Percentiles rank a stretch among this genome's conserved stretches.
These are phyloP conservation scores for Metschnikowia lunata DNA, from an alignment of 805 yeast genomes.

Conservation along the genomic window DNA sequence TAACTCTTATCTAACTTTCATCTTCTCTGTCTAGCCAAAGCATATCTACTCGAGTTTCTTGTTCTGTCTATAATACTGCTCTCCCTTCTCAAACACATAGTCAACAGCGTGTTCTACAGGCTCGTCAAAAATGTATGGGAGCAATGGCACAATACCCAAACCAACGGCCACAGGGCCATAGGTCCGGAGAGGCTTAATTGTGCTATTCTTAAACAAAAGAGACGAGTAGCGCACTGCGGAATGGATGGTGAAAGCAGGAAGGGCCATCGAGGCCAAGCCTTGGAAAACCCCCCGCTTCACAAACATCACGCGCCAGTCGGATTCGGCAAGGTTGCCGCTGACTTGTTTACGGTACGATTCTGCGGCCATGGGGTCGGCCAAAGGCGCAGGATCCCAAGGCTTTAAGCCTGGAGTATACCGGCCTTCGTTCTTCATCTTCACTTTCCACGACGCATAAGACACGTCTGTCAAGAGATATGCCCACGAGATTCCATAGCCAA, in stretches of 20 bases:
- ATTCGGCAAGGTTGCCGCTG: constrained; percentile 32
- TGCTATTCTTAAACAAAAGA: constrained; percentile 51
- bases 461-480: constrained; percentile 72
- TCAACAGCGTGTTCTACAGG: constrained; percentile 74
- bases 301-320: constrained; percentile 65
- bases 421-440: constrained; percentile 62
- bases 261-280: constrained; percentile 77
- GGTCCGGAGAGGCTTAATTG: constrained; percentile 44
- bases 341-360: constrained; percentile 23
- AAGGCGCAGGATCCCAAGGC: constrained; percentile 59
- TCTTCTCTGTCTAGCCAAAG: no score
- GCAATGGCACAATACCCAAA: constrained; percentile 66
- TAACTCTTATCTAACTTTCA: no score
- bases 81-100: constrained; percentile 52
- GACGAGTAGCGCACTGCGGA: constrained; percentile 70
- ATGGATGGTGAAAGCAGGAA: constrained; percentile 84
- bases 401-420: constrained; percentile 52
- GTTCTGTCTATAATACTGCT: constrained; percentile 10
- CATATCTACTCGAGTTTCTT: neutral
- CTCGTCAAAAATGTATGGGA: constrained; percentile 77
- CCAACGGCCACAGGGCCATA: constrained; percentile 82
- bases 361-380: constrained; percentile 34
- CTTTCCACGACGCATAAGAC: constrained; percentile 67
- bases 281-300: constrained; percentile 77
- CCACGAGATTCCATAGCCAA: constrained; percentile 76